Conservation (phyloP, 2,329 filamentous ascomycete species). For the Aureobasidium sp. region DNA sequence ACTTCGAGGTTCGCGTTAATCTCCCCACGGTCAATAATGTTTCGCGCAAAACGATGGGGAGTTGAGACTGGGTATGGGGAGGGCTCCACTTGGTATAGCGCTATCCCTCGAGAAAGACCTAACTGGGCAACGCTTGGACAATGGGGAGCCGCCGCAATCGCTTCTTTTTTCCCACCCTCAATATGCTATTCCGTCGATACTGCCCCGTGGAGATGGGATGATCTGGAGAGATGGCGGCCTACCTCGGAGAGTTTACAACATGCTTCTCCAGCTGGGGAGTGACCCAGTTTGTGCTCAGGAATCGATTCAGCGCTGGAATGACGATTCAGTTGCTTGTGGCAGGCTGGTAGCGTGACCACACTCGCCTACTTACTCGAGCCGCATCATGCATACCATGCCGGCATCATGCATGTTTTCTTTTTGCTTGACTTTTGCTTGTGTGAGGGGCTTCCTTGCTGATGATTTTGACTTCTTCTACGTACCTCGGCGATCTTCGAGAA, state of each 20-base stretch:
- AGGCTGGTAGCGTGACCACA: constrained; percentile 6
- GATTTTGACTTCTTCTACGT: constrained; percentile 1
- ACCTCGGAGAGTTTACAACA: neutral
- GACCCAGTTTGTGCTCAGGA: neutral
- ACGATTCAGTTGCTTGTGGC: neutral
- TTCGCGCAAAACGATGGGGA: constrained; percentile 7
- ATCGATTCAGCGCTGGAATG: constrained; percentile 1
- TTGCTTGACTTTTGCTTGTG: neutral
- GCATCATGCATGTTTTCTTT: neutral
- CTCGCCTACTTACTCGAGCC: neutral
- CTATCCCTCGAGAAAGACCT: constrained; percentile 7
- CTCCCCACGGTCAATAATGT: constrained; percentile 1
- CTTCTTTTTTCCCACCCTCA: neutral
- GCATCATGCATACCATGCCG: neutral
- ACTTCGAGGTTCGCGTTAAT: neutral
- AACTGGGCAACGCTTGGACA: neutral
- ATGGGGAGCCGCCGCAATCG: constrained; percentile 1
- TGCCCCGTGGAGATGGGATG: constrained; percentile 5
- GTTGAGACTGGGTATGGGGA: neutral
- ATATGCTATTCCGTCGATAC: neutral
- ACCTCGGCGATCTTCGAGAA: neutral
- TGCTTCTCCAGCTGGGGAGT: neutral
- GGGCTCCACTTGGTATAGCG: constrained; percentile 4
- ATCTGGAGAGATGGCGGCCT: neutral
- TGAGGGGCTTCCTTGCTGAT: neutral